These are phyloP conservation scores for Podospora comata DNA, from an alignment of 495 filamentous ascomycete species.

Conservation along the genomic window DNA sequence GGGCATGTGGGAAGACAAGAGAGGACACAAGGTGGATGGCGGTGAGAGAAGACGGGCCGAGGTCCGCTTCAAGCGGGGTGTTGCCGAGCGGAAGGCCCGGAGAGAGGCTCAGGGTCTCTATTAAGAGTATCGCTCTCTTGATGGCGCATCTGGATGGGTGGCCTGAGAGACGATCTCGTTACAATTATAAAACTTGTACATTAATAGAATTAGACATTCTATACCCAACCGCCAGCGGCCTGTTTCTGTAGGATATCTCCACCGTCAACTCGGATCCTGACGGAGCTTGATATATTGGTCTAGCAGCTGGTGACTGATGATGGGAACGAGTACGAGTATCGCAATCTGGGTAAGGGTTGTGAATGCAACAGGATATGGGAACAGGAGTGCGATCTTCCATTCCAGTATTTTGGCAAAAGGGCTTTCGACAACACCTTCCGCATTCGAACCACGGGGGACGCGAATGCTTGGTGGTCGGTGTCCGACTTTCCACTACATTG, in stretches of 20 bases:
- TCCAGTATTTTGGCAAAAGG: not conserved
- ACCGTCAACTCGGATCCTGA: no score
- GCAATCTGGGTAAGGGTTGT: not conserved
- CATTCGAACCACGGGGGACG: constrained; percentile 3
- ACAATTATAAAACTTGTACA: constrained; percentile 30
- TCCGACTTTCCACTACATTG: constrained; percentile 15
- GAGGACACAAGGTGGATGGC: constrained; percentile 90
- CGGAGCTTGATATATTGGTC: not conserved
- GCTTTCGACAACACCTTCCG: constrained; percentile 1
- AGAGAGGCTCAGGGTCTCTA: constrained; percentile 37
- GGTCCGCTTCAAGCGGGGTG: constrained; percentile 59
- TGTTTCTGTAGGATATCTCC: not conserved
- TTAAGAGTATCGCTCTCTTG: constrained; percentile 4
- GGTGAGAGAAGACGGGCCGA: constrained; percentile 87
- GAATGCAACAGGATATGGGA: not conserved
- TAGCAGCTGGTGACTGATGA: not conserved
- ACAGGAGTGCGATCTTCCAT: not conserved
- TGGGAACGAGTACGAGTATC: not conserved
- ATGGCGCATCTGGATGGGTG: constrained; percentile 6
- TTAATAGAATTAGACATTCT: constrained; percentile 20
- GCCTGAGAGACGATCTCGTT: not conserved
- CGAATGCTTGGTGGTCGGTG: constrained; percentile 9
- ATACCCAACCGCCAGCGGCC: not conserved
- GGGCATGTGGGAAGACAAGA: constrained; percentile 81
- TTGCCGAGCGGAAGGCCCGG: constrained; percentile 47